Evolutionary conservation across 192 early-diverging fungal genomes (phyloP).

Genomic region (Haplosporangium gracile): DNA sequence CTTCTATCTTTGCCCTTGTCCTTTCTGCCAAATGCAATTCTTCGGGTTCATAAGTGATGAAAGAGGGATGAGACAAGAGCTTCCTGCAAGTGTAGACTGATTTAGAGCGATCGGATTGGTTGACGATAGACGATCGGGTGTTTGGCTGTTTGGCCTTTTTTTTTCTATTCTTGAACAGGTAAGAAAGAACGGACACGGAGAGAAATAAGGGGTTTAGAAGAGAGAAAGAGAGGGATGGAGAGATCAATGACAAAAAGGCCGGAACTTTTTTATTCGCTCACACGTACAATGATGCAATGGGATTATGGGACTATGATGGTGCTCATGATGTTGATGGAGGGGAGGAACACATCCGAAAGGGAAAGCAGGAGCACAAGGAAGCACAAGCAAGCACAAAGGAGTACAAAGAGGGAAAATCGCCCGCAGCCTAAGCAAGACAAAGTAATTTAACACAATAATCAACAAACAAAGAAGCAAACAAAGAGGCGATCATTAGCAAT

Average conservation of each 20-base stretch:
- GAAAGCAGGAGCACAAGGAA: not conserved
- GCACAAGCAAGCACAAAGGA: not conserved
- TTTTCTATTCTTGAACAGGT: constrained; percentile 11
- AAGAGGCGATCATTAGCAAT: not conserved
- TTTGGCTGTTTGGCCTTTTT: constrained; percentile 40
- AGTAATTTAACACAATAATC: not conserved
- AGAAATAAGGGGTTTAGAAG: not conserved
- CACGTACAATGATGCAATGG: not conserved
- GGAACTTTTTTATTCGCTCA: constrained; percentile 4
- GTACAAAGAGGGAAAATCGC: not conserved
- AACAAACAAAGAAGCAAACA: not conserved
- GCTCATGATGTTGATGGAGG: not conserved
- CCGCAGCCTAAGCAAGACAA: not conserved
- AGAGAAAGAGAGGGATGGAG: not conserved
- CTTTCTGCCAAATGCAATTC: not conserved
- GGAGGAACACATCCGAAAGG: too few species aligned
- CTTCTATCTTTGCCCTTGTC: not conserved
- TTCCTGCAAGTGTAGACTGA: not conserved
- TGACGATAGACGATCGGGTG: not conserved
- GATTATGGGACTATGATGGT: not conserved
- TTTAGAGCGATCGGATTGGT: constrained; percentile 12
- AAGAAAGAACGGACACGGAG: not conserved
- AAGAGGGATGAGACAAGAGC: not conserved
- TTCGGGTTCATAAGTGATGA: not conserved
- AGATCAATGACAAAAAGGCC: not conserved